Evolutionary conservation across 1,284 basidiomycete species (phyloP), one percentile per base, ranked within the genome.

Genomic region (Hemileia vastatrix): DNA sequence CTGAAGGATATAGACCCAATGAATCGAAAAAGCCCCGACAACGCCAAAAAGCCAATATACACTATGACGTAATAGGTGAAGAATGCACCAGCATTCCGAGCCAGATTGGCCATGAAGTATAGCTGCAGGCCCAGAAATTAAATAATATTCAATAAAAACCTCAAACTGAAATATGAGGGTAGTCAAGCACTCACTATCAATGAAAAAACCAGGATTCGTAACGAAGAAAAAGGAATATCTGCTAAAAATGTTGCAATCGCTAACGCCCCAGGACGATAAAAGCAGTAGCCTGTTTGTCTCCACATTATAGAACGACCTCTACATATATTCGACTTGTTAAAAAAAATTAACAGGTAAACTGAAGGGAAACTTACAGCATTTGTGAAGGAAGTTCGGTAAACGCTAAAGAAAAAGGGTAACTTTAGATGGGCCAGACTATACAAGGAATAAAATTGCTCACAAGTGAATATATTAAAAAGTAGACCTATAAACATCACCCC

Each of bases 231-330:
- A 0, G 80, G 80, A 11, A 79, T 72, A 66, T 81, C 80, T 58
- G 78, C 75, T 4, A 77, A 48, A 6, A 79, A 73, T 53, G 73
- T 86, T 3, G 85, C 86, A 18, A 90, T 72, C 0, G 84, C 82
- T 27, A 85, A 78, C 1, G 88, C 86, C 3, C 84, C 82, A 0
- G 89, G 86, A 23, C 88, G 83, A 75, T 89, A 92, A 77, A 92
- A 83, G 64, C 86, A 82, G 74, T 87, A 93, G 47, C 78, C 80
- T n/a, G 83, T 84, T 68, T 81, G 80, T 60, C 82, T 88, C 76
- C 73, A 77, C 64, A 78, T 70, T 64, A 79, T 86, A 0, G 87
- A 85, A 6, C 89, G 83, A 50, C 88, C 88, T 1, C 79, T 75
- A n/a, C n/a, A n/a, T n/a, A n/a, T n/a, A n/a, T n/a, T n/a, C n/a